Conservation (phyloP, 148 eudicot genomes). For the Fagopyrum homotropicum region DNA sequence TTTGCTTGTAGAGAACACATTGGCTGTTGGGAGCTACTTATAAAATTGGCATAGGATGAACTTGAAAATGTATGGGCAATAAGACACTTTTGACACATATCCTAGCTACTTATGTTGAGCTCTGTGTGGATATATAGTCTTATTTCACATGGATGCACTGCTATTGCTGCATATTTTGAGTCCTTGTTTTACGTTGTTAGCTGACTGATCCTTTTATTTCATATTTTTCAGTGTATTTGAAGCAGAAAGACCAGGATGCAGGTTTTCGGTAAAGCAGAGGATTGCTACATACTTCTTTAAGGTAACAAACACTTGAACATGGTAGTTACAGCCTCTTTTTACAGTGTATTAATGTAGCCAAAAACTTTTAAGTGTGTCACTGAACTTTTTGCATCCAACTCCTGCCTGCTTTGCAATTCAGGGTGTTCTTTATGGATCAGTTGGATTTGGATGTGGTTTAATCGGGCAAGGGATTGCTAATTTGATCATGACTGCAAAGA, state of each 20-base stretch:
- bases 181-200: neutral
- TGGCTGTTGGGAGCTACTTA: too few relatives aligned
- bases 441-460: constrained; percentile 61
- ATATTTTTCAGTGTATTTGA: constrained; percentile 51
- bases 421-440: constrained; percentile 58
- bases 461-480: constrained; percentile 66
- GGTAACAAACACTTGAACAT: constrained; percentile 24
- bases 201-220: neutral
- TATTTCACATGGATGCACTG: neutral
- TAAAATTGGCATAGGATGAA: too few relatives aligned
- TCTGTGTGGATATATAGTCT: too few relatives aligned
- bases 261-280: constrained; percentile 49
- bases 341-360: neutral
- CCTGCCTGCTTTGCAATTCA: constrained; percentile 16
- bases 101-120: too few relatives aligned
- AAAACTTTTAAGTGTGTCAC: neutral
- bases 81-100: too few relatives aligned
- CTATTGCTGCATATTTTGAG: neutral
- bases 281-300: constrained; percentile 58
- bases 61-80: too few relatives aligned
- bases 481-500: constrained; percentile 58
- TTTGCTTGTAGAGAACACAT: too few relatives aligned
- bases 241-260: constrained; percentile 70
- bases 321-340: neutral
- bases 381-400: neutral